Evolutionary conservation across 345 rosid species (phyloP), one percentile per base, ranked within the genome.

Genomic region (Noccaea bulbosa): DNA sequence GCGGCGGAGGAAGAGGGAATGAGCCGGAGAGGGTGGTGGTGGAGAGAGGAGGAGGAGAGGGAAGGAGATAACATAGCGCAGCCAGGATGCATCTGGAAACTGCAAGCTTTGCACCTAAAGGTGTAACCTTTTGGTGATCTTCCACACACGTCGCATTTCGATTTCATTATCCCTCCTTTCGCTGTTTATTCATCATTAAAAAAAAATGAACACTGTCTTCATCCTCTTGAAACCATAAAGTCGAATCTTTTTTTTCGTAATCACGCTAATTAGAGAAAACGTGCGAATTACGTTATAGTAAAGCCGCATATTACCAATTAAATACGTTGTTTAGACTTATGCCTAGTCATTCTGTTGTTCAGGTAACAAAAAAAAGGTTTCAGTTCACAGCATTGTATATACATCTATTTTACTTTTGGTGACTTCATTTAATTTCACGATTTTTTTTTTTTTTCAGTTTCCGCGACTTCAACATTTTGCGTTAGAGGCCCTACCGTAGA

Each of bases 81-180:
- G 70, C 96, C 81, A 3, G 98, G 97, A 80, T 93, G 96, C 88
- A 93, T 88, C 54, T 85, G 94, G 73, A 85, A 85, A 48, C 72
- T 73, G 46, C 98, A 90, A 24, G 84, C 81, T 43, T 66, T 77
- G 86, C 98, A 93, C 73, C 81, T 70, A 78, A 86, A 93, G 9
- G 62, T 72, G 76, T 83, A 87, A 24, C 97, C 96, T 81, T 83
- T 83, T 7, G 81, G 80, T 46, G 88, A 59, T 65, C 85, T 85
- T 54, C 80, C 87, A 65, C 98, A 93, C 0, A 80, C 71, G 62
- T 86, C 87, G 44, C 98, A 91, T 80, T 81, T 84, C 1, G 97
- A 81, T 80, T 91, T 86, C 17, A 77, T 53, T 37, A 92, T 80
- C 7, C 93, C 96, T 11, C 87, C 81, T 79, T 87, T 92, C 11